Evolutionary conservation across 192 early-diverging fungal species (phyloP).

Genomic region (Coemansia biformis): DNA sequence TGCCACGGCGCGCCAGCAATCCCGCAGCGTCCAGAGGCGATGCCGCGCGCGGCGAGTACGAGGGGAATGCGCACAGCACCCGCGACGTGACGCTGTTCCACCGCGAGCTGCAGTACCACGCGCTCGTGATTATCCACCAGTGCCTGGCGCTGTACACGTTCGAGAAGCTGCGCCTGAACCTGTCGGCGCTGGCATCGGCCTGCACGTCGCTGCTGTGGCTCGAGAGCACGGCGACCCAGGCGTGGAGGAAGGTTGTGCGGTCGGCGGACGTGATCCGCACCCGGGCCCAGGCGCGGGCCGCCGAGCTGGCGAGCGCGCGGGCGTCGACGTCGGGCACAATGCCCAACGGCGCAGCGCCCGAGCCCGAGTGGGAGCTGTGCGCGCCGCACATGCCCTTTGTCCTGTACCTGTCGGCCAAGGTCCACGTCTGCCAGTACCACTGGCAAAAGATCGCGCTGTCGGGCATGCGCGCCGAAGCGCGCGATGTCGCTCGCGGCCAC

Average conservation of each 20-base stretch:
- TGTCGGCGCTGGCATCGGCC: constrained; percentile 31
- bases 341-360: constrained; percentile 43
- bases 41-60: background rate
- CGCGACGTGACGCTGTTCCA: constrained; percentile 48
- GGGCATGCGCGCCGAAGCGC: constrained; percentile 26
- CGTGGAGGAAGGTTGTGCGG: constrained; percentile 48
- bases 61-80: constrained; percentile 29
- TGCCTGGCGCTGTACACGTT: constrained; percentile 46
- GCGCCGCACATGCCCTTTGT: constrained; percentile 51
- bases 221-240: constrained; percentile 44
- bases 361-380: constrained; percentile 53
- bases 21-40: no score
- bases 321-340: constrained; percentile 38
- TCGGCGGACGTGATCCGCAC: constrained; percentile 41
- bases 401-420: constrained; percentile 43
- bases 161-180: constrained; percentile 45
- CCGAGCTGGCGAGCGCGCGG: constrained; percentile 36
- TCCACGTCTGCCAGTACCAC: constrained; percentile 50
- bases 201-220: constrained; percentile 51
- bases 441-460: constrained; percentile 50
- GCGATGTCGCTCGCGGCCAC: background rate
- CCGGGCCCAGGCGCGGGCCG: constrained; percentile 29
- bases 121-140: constrained; percentile 46
- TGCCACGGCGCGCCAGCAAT: constrained; percentile 13
- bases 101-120: constrained; percentile 49